These are phyloP conservation scores for Rhynchosporium agropyri DNA, from an alignment of 2,329 filamentous ascomycete genomes.

Conservation along the genomic window DNA sequence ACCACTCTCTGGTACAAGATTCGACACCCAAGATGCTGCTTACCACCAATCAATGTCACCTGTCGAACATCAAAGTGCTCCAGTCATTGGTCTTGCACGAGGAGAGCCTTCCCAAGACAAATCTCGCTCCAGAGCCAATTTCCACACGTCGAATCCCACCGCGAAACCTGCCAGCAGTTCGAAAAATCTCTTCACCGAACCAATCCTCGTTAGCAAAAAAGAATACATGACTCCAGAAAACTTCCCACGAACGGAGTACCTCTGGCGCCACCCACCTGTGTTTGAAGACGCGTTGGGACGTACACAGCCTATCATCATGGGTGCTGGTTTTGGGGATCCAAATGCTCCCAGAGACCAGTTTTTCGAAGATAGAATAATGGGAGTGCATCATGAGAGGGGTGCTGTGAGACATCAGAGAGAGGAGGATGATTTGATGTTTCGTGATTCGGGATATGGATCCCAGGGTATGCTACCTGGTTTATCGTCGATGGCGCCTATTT, in stretches of 20 bases:
- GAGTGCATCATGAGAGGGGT: not conserved
- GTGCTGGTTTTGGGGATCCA: slow-evolving; percentile 23
- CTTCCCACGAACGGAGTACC: slow-evolving; percentile 34
- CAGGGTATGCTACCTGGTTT: slow-evolving; percentile 32
- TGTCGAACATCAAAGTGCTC: slow-evolving; percentile 24
- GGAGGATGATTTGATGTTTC: slow-evolving; percentile 29
- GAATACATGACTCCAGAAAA: slow-evolving; percentile 34
- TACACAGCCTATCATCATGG: slow-evolving; percentile 30
- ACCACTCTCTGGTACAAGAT: not conserved
- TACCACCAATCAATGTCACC: not conserved
- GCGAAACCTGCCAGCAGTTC: not conserved
- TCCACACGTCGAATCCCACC: slow-evolving; percentile 12
- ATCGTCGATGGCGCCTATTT: not conserved
- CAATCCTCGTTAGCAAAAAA: slow-evolving; percentile 35
- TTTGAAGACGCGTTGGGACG: slow-evolving; percentile 29
- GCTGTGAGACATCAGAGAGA: not conserved
- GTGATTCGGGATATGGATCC: slow-evolving; percentile 31
- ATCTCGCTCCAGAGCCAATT: slow-evolving; percentile 16
- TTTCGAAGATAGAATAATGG: slow-evolving; percentile 19
- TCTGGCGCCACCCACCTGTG: slow-evolving; percentile 38
- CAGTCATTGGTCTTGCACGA: slow-evolving; percentile 25
- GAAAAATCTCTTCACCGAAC: slow-evolving; percentile 21
- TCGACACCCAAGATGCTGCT: not conserved
- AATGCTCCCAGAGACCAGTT: slow-evolving; percentile 5
- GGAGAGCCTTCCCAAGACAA: slow-evolving; percentile 13